Conservation (phyloP, 2,329 filamentous ascomycete genomes). For the Mollisia scopiformis region DNA sequence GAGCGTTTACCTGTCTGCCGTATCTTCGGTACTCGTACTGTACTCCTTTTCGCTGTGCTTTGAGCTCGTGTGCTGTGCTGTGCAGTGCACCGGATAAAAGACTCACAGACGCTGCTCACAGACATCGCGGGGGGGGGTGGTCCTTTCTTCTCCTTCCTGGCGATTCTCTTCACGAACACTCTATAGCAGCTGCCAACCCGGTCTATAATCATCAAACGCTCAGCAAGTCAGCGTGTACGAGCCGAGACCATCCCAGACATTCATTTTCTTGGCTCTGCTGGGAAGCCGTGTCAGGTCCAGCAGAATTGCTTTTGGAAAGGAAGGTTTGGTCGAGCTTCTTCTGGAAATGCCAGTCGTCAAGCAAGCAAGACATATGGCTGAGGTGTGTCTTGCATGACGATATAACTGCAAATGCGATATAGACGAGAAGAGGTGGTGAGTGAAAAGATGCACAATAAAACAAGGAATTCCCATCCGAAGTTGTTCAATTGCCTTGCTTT, state of each 20-base stretch:
- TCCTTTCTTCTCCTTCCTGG: no score
- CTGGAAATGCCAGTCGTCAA: not conserved
- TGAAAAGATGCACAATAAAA: not conserved
- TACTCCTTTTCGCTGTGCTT: not conserved
- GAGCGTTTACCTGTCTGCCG: no score
- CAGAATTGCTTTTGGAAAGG: conserved; percentile 7
- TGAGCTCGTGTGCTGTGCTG: not conserved
- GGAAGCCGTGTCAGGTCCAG: no score
- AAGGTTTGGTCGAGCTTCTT: not conserved
- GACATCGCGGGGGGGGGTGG: not conserved
- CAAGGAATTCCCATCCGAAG: not conserved
- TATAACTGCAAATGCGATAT: no score
- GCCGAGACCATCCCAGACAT: conserved; percentile 1
- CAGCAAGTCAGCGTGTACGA: conserved; percentile 1
- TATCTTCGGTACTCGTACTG: not conserved
- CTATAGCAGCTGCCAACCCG: not conserved
- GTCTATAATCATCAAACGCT: conserved; percentile 2
- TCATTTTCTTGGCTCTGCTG: not conserved
- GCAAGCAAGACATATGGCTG: no score
- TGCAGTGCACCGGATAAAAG: conserved; percentile 1
- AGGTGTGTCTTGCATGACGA: not conserved
- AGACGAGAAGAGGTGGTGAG: no score
- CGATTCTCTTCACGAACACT: conserved; percentile 1
- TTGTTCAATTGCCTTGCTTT: no score
- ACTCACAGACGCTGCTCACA: not conserved